Conservation (phyloP, 768 basidiomycete genomes). For the Tubosaeta sp. region DNA sequence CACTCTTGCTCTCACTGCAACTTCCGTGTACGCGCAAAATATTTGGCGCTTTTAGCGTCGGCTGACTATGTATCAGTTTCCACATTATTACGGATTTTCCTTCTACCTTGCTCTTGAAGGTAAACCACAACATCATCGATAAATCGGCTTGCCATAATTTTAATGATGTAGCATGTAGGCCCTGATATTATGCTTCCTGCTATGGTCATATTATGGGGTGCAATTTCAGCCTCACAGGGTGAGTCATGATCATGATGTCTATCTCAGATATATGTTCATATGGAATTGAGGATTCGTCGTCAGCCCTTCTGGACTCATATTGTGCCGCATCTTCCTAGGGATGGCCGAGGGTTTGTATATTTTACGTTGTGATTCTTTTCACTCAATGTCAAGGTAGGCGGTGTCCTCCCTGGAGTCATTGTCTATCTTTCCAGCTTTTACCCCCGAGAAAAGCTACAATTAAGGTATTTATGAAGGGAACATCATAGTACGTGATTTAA, state of each 20-base stretch:
- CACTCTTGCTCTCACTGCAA: slow-evolving; percentile 28
- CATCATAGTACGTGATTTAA: slow-evolving; percentile 2
- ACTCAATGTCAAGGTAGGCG: slow-evolving; percentile 34
- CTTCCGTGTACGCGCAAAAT: slow-evolving; percentile 17
- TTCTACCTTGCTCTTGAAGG: slow-evolving; percentile 54
- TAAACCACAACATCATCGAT: slow-evolving; percentile 4
- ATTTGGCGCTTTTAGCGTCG: neutral
- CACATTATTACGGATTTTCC: slow-evolving; percentile 58
- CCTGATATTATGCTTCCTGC: slow-evolving; percentile 56
- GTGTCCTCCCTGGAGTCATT: slow-evolving; percentile 54
- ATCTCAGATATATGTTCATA: neutral
- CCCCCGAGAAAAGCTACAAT: slow-evolving; percentile 28
- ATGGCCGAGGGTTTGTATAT: slow-evolving; percentile 48
- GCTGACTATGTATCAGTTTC: slow-evolving; percentile 26
- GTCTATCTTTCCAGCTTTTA: slow-evolving; percentile 53
- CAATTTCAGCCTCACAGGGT: slow-evolving; percentile 60
- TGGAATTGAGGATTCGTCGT: slow-evolving; percentile 38
- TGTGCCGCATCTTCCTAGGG: slow-evolving; percentile 48
- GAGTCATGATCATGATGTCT: neutral
- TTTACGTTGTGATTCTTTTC: neutral
- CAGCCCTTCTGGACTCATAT: slow-evolving; percentile 49
- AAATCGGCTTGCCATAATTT: neutral
- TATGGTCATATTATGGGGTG: slow-evolving; percentile 62
- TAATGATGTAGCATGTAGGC: slow-evolving; percentile 32
- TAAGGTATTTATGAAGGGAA: slow-evolving; percentile 6